Percentiles rank a stretch among this genome's conserved stretches.
Conservation (phyloP, 495 filamentous ascomycete genomes). For the Apodospora peruviana region DNA sequence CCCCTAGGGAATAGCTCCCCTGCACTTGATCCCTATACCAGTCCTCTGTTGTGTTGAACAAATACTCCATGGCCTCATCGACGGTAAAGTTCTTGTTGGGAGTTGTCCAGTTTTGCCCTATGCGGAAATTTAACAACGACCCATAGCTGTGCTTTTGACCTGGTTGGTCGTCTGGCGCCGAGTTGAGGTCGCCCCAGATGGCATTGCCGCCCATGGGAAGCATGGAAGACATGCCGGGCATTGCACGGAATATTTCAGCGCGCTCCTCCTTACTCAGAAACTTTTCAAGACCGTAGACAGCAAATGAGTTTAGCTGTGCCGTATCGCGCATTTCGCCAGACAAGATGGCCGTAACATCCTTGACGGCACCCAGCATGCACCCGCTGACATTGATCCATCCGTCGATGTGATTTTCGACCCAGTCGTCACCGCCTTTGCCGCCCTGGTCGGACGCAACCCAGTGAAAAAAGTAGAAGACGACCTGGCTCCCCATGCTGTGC, state of each 20-base stretch:
- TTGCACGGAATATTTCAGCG: conserved; percentile 89
- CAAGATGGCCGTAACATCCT: conserved; percentile 84
- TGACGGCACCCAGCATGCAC: conserved; percentile 93
- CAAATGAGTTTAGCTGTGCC: conserved; percentile 94
- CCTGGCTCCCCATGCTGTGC: conserved; percentile 96
- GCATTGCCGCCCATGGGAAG: conserved; percentile 91
- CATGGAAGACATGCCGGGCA: conserved; percentile 96
- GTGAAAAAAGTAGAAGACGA: conserved; percentile 94
- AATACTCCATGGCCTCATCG: conserved; percentile 67
- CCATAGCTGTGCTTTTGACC: conserved; percentile 69
- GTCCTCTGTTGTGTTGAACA: conserved; percentile 67
- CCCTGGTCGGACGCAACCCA: conserved; percentile 83
- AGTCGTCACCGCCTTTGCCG: conserved; percentile 75
- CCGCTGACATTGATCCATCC: conserved; percentile 97
- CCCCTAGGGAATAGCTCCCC: conserved; percentile 76
- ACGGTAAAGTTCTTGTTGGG: conserved; percentile 72
- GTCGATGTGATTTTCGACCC: conserved; percentile 88
- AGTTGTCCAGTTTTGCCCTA: conserved; percentile 48
- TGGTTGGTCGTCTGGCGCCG: conserved; percentile 83
- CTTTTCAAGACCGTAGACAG: conserved; percentile 94
- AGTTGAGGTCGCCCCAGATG: conserved; percentile 86
- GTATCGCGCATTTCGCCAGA: conserved; percentile 98
- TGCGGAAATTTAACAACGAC: conserved; percentile 80
- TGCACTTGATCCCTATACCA: conserved; percentile 77
- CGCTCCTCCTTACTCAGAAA: conserved; percentile 87